phyloP scores from a whole-genome alignment of 306 rosid genomes.

The Corylus americana region DNA sequence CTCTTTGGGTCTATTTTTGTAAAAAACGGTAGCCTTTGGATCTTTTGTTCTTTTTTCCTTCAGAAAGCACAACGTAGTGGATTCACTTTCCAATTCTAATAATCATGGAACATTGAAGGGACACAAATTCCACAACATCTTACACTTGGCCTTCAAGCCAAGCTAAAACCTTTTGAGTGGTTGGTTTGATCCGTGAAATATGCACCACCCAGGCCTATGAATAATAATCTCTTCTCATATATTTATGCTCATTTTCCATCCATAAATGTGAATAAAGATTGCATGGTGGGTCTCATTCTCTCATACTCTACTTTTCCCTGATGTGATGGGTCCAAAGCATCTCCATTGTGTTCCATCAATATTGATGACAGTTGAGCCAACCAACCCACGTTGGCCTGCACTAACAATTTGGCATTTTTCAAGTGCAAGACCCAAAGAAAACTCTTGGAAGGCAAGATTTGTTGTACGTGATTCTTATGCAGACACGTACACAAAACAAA shows the following conservation, averaged over 20 bases:
- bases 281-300: not conserved
- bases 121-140: not conserved
- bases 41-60: not conserved
- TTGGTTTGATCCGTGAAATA: not conserved
- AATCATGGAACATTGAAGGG: not conserved
- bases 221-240: not conserved
- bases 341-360: not conserved
- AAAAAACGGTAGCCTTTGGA: not conserved
- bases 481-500: slow-evolving; percentile 7
- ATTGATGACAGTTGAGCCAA: not conserved
- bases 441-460: not conserved
- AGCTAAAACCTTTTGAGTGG: not conserved
- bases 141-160: not conserved
- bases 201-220: not conserved
- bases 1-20: not conserved
- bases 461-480: not conserved
- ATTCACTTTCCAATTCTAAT: not conserved
- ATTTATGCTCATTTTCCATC: too few relatives aligned
- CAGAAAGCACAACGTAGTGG: not conserved
- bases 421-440: too few relatives aligned
- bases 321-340: not conserved
- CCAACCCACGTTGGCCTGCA: not conserved
- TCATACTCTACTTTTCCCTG: not conserved
- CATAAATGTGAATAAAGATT: not conserved
- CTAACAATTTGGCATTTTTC: not conserved